phyloP scores from a whole-genome alignment of 2,329 filamentous ascomycete species.

The Alternaria burnsii region DNA sequence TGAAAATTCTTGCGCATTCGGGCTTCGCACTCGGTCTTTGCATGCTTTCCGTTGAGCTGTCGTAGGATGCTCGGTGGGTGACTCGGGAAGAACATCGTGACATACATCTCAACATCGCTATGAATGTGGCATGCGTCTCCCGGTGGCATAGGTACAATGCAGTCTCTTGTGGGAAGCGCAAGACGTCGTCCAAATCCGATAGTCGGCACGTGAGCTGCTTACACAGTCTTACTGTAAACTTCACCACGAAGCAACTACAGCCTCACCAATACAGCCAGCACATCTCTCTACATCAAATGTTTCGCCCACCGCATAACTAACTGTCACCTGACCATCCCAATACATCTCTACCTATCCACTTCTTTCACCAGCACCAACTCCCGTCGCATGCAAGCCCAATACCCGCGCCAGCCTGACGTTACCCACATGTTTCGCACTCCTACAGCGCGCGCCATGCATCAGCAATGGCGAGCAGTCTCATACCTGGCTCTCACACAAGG shows the following conservation, averaged over 20 bases:
- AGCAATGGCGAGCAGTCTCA: not conserved
- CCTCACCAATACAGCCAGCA: not conserved
- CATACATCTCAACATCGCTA: not conserved
- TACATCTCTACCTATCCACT: not conserved
- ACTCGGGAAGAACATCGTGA: not conserved
- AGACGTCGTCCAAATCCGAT: not conserved
- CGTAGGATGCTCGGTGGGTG: not conserved
- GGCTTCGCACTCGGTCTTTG: not conserved
- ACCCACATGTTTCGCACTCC: slow-evolving; percentile 3
- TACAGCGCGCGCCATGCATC: slow-evolving; percentile 3
- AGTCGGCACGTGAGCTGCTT: not conserved
- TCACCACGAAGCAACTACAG: not conserved
- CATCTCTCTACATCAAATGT: not conserved
- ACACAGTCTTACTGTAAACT: not conserved
- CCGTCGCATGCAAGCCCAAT: slow-evolving; percentile 2
- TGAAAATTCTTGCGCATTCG: not conserved
- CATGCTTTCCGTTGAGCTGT: not conserved
- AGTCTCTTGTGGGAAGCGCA: not conserved
- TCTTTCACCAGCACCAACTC: not conserved
- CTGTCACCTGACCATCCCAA: not conserved
- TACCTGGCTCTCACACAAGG: slow-evolving; percentile 1
- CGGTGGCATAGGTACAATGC: not conserved
- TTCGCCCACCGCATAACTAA: not conserved
- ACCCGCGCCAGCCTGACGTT: not conserved
- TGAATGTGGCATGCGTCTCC: not conserved